phyloP scores from a whole-genome alignment of 228 moss, liverwort and hornwort species.

The Sphagnum magellanicum region DNA sequence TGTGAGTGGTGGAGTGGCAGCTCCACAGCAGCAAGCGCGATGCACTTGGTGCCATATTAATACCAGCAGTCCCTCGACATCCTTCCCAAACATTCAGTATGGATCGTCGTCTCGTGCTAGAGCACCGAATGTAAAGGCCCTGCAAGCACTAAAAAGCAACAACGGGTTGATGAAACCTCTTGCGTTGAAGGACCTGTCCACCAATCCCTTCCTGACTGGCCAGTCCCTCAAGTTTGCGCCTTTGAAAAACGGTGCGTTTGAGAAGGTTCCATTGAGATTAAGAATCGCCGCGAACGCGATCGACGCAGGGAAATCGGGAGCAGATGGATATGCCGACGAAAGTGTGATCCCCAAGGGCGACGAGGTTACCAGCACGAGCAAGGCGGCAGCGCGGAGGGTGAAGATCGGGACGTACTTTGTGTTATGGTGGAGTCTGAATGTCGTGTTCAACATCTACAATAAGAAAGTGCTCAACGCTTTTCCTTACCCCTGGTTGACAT shows the following conservation, averaged over 20 bases:
- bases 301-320: slow-evolving; percentile 32
- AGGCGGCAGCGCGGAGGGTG: slow-evolving; percentile 27
- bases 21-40: too few relatives aligned
- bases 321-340: slow-evolving; percentile 11
- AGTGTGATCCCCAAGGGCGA: slow-evolving; percentile 14
- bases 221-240: slow-evolving; percentile 18
- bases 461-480: slow-evolving; percentile 89
- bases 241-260: slow-evolving; percentile 6
- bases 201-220: slow-evolving; percentile 26
- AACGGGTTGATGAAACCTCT: slow-evolving; percentile 17
- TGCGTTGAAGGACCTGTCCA: slow-evolving; percentile 20
- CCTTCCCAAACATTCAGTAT: slow-evolving; percentile 11
- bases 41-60: too few relatives aligned
- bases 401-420: slow-evolving; percentile 79
- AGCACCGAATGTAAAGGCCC: not conserved
- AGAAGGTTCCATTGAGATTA: slow-evolving; percentile 10
- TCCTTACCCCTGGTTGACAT: slow-evolving; percentile 87
- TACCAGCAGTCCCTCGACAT: slow-evolving; percentile 6
- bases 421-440: slow-evolving; percentile 85
- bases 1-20: too few relatives aligned
- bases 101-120: slow-evolving; percentile 8
- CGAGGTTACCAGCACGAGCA: slow-evolving; percentile 4
- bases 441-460: slow-evolving; percentile 94
- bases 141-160: slow-evolving; percentile 9
- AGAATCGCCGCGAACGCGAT: slow-evolving; percentile 50